phyloP scores from a whole-genome alignment of 2,329 filamentous ascomycete genomes.

The Neonectria neomacrospora region DNA sequence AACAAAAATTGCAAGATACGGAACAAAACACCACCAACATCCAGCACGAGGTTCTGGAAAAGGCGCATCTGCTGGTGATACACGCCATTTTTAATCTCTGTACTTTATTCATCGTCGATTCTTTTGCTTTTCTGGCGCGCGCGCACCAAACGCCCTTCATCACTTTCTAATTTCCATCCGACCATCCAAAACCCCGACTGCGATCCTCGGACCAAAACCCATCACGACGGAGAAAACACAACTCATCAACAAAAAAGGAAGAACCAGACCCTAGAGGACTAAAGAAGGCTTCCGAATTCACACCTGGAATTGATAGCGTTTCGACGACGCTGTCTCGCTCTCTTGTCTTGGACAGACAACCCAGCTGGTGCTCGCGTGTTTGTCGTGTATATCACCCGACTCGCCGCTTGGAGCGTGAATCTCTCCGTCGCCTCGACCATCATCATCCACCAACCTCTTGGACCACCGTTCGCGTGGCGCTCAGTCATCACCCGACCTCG shows the following conservation, averaged over 20 bases:
- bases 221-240: constrained; percentile 29
- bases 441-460: constrained; percentile 22
- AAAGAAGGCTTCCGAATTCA: constrained; percentile 28
- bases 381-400: constrained; percentile 40
- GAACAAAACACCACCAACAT: constrained; percentile 38
- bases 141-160: constrained; percentile 25
- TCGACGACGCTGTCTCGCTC: constrained; percentile 32
- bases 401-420: constrained; percentile 41
- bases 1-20: constrained; percentile 33
- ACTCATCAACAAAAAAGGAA: constrained; percentile 41
- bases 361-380: constrained; percentile 42
- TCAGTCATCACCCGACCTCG: constrained; percentile 33
- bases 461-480: constrained; percentile 13
- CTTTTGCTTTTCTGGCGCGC: constrained; percentile 40
- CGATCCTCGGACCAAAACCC: constrained; percentile 35
- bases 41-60: constrained; percentile 39
- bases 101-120: constrained; percentile 46
- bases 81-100: constrained; percentile 43
- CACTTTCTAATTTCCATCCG: constrained; percentile 40
- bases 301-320: constrained; percentile 38
- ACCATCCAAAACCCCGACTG: constrained; percentile 39
- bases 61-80: constrained; percentile 47
- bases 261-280: constrained; percentile 41
- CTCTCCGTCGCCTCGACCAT: constrained; percentile 20
- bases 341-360: constrained; percentile 37